phyloP scores from a whole-genome alignment of 768 basidiomycete species.

The Cyclocybe cylindracea region DNA sequence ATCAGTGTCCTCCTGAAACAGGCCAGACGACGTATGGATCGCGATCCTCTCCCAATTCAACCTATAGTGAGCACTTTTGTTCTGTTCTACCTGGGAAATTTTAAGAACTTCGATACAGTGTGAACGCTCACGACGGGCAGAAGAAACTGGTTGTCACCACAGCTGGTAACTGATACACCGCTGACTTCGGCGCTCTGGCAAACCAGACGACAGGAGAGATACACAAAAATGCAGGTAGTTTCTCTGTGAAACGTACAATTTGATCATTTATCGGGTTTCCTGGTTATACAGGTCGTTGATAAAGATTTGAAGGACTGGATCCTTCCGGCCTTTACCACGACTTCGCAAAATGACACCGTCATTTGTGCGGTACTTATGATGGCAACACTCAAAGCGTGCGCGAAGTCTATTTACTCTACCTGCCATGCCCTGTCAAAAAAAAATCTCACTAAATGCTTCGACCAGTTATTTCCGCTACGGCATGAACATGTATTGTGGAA shows the following conservation, averaged over 20 bases:
- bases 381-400: constrained; percentile 13
- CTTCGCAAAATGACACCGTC: too few relatives aligned
- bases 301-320: constrained; percentile 16
- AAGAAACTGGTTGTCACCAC: constrained; percentile 27
- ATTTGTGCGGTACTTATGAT: constrained; percentile 20
- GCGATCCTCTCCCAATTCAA: constrained; percentile 35
- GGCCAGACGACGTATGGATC: constrained; percentile 34
- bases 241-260: not conserved
- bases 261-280: not conserved
- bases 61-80: constrained; percentile 17
- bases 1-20: not conserved
- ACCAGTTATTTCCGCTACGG: constrained; percentile 19
- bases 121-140: constrained; percentile 32
- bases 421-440: too few relatives aligned
- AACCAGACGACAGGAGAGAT: constrained; percentile 27
- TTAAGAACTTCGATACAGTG: constrained; percentile 29
- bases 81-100: constrained; percentile 8
- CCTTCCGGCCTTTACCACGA: constrained; percentile 16
- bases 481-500: constrained; percentile 1
- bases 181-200: too few relatives aligned
- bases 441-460: not conserved
- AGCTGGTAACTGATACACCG: constrained; percentile 4
- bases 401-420: not conserved
- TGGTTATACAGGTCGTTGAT: constrained; percentile 19
- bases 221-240: constrained; percentile 18